Conservation (phyloP, 1,284 basidiomycete species). For the Sporisorium reilianum region DNA sequence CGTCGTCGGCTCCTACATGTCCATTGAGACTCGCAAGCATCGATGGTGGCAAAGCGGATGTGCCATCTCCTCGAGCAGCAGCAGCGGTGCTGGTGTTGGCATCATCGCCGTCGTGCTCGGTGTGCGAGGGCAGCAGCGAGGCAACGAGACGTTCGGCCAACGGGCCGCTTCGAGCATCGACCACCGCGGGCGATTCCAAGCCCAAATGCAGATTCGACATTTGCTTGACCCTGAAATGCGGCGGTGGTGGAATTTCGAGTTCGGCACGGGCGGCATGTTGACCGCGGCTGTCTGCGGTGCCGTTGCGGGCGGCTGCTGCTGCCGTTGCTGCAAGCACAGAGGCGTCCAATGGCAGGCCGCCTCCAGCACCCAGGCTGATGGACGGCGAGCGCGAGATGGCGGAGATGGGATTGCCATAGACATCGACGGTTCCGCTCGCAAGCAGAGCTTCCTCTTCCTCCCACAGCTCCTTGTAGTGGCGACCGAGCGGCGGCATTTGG, state of each 20-base stretch:
- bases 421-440: conserved; percentile 63
- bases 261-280: conserved; percentile 17
- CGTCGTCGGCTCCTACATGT: conserved; percentile 30
- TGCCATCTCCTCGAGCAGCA: background rate
- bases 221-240: conserved; percentile 48
- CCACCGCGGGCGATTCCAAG: conserved; percentile 41
- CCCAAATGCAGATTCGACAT: conserved; percentile 60
- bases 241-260: conserved; percentile 48
- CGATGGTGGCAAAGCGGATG: conserved; percentile 18
- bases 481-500: conserved; percentile 85
- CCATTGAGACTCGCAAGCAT: conserved; percentile 30
- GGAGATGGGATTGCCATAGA: conserved; percentile 37
- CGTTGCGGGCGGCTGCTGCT: conserved; percentile 13
- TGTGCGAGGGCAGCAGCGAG: conserved; percentile 47
- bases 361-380: conserved; percentile 33
- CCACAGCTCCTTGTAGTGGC: conserved; percentile 88
- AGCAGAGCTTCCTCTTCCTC: conserved; percentile 82
- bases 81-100: conserved; percentile 5
- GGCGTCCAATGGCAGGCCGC: conserved; percentile 37
- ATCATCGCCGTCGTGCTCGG: conserved; percentile 15
- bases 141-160: conserved; percentile 59
- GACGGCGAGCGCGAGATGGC: conserved; percentile 32
- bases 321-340: conserved; percentile 13
- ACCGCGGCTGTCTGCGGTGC: conserved; percentile 15
- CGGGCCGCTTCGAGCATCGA: conserved; percentile 61